Conservation (phyloP, 352 stramenopile genomes). For the Globisporangium apiculatum region DNA sequence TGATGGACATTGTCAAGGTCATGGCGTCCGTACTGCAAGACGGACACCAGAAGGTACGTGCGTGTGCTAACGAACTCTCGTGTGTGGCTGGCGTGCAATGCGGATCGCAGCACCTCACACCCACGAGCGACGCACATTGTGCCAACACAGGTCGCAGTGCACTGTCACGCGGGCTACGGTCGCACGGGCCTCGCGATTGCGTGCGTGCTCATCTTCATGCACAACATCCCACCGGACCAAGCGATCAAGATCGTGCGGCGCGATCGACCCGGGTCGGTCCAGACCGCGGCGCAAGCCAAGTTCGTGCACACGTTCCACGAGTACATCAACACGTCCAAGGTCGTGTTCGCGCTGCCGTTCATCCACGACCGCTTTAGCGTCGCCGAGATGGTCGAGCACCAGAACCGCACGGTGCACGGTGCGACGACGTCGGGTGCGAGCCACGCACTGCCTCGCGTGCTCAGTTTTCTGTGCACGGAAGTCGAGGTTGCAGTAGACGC, state of each 20-base stretch:
- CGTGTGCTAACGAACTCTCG: not conserved
- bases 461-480: constrained; percentile 53
- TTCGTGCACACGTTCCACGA: constrained; percentile 74
- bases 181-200: constrained; percentile 84
- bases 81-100: not conserved
- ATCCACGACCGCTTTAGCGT: constrained; percentile 72
- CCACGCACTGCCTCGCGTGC: constrained; percentile 38
- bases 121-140: not conserved
- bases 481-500: constrained; percentile 28
- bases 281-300: constrained; percentile 63
- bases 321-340: constrained; percentile 54
- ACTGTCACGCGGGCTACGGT: constrained; percentile 87
- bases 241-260: constrained; percentile 70
- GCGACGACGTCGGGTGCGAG: constrained; percentile 16
- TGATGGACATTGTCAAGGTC: constrained; percentile 86
- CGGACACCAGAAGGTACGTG: constrained; percentile 44
- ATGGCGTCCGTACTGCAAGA: constrained; percentile 68
- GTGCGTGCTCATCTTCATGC: constrained; percentile 79
- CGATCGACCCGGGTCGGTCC: constrained; percentile 68
- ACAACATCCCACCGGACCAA: constrained; percentile 59
- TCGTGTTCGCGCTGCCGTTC: constrained; percentile 68
- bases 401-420: constrained; percentile 55
- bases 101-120: not conserved
- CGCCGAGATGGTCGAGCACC: constrained; percentile 53
- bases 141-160: constrained; percentile 57